Evolutionary conservation across 2,329 filamentous ascomycete genomes (phyloP).

Genomic region (Rutstroemia sp.): DNA sequence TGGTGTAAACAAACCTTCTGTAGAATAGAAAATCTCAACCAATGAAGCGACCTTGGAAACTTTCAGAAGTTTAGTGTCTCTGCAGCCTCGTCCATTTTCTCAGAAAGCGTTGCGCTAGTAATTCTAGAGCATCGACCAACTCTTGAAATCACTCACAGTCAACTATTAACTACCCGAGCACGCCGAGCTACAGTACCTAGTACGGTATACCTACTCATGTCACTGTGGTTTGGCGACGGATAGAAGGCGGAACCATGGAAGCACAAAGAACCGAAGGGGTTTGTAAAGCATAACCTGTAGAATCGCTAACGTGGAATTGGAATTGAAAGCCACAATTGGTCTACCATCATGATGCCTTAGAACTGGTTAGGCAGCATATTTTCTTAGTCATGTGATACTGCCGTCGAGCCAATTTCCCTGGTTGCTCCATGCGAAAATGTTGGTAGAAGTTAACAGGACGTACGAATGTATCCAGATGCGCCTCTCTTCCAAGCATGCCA

Average conservation of each 20-base stretch:
- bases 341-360: too few species aligned
- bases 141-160: too few species aligned
- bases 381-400: not conserved
- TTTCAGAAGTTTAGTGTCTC: not conserved
- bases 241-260: too few species aligned
- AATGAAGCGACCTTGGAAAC: not conserved
- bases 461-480: not conserved
- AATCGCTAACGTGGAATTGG: not conserved
- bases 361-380: not conserved
- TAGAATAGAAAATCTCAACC: not conserved
- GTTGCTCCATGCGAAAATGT: not conserved
- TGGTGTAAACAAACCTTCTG: not conserved
- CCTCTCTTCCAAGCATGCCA: not conserved
- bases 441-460: not conserved
- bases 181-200: too few species aligned
- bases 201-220: too few species aligned
- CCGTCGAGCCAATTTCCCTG: not conserved
- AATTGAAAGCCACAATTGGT: not conserved
- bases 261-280: not conserved
- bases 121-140: too few species aligned
- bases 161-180: too few species aligned
- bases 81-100: not conserved
- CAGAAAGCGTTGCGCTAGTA: too few species aligned
- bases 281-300: not conserved
- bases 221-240: too few species aligned